A percentile compares a stretch with the other conserved stretches of the same genome.
Conservation (phyloP, 2,329 filamentous ascomycete species). For the Alternaria incomplexa region DNA sequence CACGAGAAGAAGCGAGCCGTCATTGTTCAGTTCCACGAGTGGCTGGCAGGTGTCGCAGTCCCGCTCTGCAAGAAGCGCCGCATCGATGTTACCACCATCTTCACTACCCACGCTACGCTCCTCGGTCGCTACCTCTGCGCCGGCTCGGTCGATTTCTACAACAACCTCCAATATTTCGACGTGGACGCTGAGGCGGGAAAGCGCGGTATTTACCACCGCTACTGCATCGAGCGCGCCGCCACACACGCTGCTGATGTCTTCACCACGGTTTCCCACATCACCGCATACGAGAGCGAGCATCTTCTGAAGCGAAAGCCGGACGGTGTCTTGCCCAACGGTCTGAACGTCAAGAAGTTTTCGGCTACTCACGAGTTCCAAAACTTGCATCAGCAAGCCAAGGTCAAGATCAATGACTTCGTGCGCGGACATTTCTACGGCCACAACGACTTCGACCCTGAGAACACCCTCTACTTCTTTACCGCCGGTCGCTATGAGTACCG, state of each 20-base stretch:
- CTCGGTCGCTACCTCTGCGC: conserved; percentile 96
- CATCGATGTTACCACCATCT: conserved; percentile 97
- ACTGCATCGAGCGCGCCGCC: conserved; percentile 95
- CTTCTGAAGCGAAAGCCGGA: conserved; percentile 97
- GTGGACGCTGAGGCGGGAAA: conserved; percentile 96
- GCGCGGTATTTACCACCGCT: conserved; percentile 96
- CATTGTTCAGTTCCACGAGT: conserved; percentile 98
- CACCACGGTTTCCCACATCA: conserved; percentile 98
- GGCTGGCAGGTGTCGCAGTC: conserved; percentile 92
- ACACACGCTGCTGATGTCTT: conserved; percentile 95
- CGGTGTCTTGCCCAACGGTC: conserved; percentile 91
- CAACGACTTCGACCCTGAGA: conserved; percentile 95
- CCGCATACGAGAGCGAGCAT: conserved; percentile 97
- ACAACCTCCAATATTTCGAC: conserved; percentile 96
- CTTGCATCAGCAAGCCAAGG: conserved; percentile 92
- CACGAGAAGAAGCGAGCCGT: conserved; percentile 92
- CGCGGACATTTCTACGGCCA: conserved; percentile 98
- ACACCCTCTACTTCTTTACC: conserved; percentile 97
- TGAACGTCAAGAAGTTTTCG: conserved; percentile 98
- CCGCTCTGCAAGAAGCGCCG: conserved; percentile 91
- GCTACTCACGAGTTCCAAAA: conserved; percentile 99
- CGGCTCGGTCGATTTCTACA: conserved; percentile 98
- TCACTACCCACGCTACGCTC: conserved; percentile 96
- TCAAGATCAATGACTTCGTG: conserved; percentile 98
- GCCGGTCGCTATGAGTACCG: conserved; percentile 96